These are phyloP conservation scores for Pythium grandisporangium DNA, from an alignment of 352 stramenopile genomes.

Conservation along the genomic window DNA sequence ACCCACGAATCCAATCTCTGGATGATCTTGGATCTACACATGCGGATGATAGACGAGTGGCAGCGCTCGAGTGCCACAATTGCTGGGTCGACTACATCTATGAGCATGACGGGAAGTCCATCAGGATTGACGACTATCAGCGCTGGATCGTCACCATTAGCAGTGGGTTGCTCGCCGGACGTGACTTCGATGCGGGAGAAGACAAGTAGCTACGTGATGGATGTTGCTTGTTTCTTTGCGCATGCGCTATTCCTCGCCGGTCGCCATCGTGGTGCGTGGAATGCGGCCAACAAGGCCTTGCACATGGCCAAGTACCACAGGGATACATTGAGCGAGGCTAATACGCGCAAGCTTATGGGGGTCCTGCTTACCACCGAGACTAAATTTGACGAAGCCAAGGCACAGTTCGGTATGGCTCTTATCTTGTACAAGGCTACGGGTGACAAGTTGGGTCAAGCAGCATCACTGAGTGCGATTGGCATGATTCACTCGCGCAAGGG, in stretches of 20 bases:
- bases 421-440: constrained; percentile 69
- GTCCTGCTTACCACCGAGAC: constrained; percentile 72
- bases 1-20: constrained; percentile 75
- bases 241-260: constrained; percentile 68
- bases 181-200: constrained; percentile 25
- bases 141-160: neutral
- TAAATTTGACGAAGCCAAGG: constrained; percentile 78
- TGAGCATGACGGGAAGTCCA: too few species aligned
- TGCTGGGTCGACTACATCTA: too few species aligned
- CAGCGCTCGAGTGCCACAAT: constrained; percentile 7
- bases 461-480: constrained; percentile 63
- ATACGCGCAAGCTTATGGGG: constrained; percentile 71
- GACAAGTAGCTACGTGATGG: constrained; percentile 42
- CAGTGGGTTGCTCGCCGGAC: neutral
- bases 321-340: constrained; percentile 53
- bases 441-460: constrained; percentile 68
- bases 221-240: constrained; percentile 67
- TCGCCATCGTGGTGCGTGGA: constrained; percentile 61
- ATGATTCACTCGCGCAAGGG: constrained; percentile 79
- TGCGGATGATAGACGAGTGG: constrained; percentile 66
- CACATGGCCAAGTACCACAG: constrained; percentile 73
- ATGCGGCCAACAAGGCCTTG: constrained; percentile 58
- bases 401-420: constrained; percentile 63
- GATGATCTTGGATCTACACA: constrained; percentile 71
- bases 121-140: too few species aligned